These are phyloP conservation scores for Penicillium goetzii DNA, from an alignment of 495 filamentous ascomycete genomes.

Conservation along the genomic window DNA sequence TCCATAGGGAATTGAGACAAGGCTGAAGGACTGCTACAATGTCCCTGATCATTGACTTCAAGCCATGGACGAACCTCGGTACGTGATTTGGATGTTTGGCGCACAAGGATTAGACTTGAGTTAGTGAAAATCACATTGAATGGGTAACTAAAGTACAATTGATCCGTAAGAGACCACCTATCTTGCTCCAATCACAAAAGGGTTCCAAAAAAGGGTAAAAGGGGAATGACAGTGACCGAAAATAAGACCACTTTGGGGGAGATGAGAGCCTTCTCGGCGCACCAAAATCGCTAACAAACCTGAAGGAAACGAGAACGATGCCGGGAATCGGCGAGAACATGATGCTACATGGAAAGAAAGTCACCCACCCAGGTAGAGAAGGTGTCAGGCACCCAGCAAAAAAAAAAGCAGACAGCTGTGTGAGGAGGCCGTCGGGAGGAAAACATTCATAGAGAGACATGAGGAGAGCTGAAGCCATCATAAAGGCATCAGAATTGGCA, in stretches of 20 bases:
- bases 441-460: conserved; percentile 24
- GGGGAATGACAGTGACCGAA: neutral
- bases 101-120: neutral
- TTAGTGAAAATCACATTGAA: conserved; percentile 1
- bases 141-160: conserved; percentile 28
- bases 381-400: conserved; percentile 16
- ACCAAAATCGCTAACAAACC: conserved; percentile 40
- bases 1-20: too few species aligned
- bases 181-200: conserved; percentile 13
- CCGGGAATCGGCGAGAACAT: conserved; percentile 26
- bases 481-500: neutral
- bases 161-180: conserved; percentile 16
- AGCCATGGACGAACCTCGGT: neutral
- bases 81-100: neutral
- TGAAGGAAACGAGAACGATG: conserved; percentile 20
- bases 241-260: neutral
- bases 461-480: conserved; percentile 6
- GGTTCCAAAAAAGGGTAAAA: neutral
- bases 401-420: conserved; percentile 9
- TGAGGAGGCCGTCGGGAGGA: conserved; percentile 13
- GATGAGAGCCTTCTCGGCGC: conserved; percentile 7
- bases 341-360: conserved; percentile 40
- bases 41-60: too few species aligned
- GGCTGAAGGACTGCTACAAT: too few species aligned
- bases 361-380: conserved; percentile 31